These are phyloP conservation scores for Carex pumila DNA, from an alignment of 176 grass and related monocot species.

Conservation along the genomic window DNA sequence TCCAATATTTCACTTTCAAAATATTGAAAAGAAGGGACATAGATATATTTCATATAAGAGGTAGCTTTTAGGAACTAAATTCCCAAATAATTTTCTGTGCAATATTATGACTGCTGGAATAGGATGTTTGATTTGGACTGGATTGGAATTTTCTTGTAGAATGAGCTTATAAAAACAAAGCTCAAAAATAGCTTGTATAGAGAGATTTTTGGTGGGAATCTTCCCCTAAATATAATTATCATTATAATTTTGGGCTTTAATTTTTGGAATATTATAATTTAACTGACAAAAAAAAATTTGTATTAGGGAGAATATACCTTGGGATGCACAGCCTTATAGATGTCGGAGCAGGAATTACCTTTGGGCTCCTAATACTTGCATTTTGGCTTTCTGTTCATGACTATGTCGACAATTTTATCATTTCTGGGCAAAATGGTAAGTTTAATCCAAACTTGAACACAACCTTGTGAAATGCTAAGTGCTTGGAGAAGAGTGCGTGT, in stretches of 20 bases:
- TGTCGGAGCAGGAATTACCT: conserved; percentile 55
- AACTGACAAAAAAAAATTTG: not conserved
- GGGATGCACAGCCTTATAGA: conserved; percentile 95
- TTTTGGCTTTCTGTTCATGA: conserved; percentile 69
- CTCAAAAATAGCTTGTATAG: not conserved
- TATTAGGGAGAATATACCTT: conserved; percentile 78
- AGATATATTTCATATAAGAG: not conserved
- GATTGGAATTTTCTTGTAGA: not conserved
- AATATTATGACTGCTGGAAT: not conserved
- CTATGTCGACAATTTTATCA: conserved; percentile 68
- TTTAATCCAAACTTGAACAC: not conserved
- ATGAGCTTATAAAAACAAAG: not conserved
- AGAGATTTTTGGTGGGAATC: not conserved
- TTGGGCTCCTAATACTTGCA: conserved; percentile 64
- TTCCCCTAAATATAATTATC: not conserved
- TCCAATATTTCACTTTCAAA: not conserved
- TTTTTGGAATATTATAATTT: not conserved
- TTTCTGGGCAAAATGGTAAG: conserved; percentile 80
- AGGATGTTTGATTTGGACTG: not conserved
- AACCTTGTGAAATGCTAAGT: not conserved
- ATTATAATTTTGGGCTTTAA: not conserved
- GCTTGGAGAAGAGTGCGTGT: not conserved
- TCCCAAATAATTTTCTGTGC: not conserved
- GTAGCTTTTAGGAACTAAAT: not conserved
- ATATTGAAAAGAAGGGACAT: not conserved